Percentiles rank a stretch among this genome's conserved stretches.
phyloP scores from a whole-genome alignment of 2,329 filamentous ascomycete genomes.

The Aspergillus persii region DNA sequence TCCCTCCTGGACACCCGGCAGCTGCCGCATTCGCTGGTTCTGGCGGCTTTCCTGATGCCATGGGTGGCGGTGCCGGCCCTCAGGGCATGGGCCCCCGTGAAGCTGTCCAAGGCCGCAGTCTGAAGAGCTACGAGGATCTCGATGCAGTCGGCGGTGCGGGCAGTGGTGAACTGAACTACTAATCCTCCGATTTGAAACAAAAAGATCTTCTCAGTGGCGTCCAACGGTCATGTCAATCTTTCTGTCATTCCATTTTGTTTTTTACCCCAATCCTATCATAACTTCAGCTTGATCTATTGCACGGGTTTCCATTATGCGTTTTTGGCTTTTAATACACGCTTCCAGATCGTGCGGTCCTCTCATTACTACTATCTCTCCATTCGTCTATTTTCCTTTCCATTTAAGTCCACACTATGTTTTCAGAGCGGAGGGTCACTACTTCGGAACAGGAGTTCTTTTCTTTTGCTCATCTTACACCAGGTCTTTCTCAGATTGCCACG shows the following conservation, averaged over 20 bases:
- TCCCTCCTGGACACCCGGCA: constrained; percentile 41
- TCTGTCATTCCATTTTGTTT: background rate
- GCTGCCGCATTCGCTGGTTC: constrained; percentile 42
- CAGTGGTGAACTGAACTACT: constrained; percentile 88
- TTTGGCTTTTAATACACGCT: background rate
- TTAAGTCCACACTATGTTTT: background rate
- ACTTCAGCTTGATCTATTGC: background rate
- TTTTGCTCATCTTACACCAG: background rate
- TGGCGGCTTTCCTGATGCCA: constrained; percentile 45
- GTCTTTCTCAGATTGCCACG: background rate
- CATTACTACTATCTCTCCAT: background rate
- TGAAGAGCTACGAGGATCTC: constrained; percentile 97
- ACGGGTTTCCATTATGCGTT: background rate
- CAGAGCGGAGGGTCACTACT: background rate
- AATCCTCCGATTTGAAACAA: constrained; percentile 19
- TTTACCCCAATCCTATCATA: background rate
- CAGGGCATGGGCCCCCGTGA: constrained; percentile 78
- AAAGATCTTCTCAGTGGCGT: constrained; percentile 8
- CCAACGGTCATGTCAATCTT: background rate
- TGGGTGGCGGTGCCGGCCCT: constrained; percentile 65
- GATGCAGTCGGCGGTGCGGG: constrained; percentile 77
- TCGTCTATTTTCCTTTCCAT: background rate
- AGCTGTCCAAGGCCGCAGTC: constrained; percentile 83
- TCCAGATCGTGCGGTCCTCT: background rate
- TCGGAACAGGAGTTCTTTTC: background rate